Percentiles rank a stretch among this genome's conserved stretches.
Evolutionary conservation across 352 stramenopile species (phyloP).

Genomic region (Phytophthora pseudosyringae): DNA sequence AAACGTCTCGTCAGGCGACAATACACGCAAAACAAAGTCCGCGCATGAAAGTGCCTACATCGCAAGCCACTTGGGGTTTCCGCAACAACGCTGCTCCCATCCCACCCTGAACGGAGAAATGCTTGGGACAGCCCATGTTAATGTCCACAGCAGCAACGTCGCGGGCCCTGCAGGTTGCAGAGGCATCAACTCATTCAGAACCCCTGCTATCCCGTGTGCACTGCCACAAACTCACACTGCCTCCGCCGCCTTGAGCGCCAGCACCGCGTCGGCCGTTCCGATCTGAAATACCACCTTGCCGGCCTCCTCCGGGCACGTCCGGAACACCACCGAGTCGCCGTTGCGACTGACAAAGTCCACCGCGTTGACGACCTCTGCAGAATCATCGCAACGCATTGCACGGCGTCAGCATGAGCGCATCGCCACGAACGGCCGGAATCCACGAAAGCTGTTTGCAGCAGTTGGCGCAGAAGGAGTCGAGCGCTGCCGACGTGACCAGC

Average conservation of each 20-base stretch:
- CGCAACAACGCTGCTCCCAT: constrained; percentile 93
- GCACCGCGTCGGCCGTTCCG: constrained; percentile 77
- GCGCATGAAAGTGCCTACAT: constrained; percentile 41
- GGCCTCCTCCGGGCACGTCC: constrained; percentile 85
- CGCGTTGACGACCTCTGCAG: constrained; percentile 69
- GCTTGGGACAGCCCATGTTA: constrained; percentile 96
- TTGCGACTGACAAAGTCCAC: constrained; percentile 93
- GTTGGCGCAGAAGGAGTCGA: constrained; percentile 1
- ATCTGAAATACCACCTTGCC: constrained; percentile 91
- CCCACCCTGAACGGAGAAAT: constrained; percentile 92
- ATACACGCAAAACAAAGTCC: not conserved
- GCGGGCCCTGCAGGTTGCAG: constrained; percentile 44
- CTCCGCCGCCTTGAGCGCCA: constrained; percentile 80
- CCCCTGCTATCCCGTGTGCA: not conserved
- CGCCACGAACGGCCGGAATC: not conserved
- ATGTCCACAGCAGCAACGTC: constrained; percentile 93
- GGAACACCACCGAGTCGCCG: constrained; percentile 85
- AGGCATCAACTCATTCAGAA: not conserved
- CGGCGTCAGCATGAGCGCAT: constrained; percentile 6
- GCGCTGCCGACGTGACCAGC: not conserved
- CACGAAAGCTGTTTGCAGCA: not conserved
- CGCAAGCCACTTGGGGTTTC: constrained; percentile 88
- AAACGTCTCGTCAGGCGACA: not conserved
- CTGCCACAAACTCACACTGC: constrained; percentile 59
- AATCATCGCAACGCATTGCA: constrained; percentile 2